Base-by-base conservation (phyloP, 768 basidiomycete species). In the Mycena venus region DNA sequence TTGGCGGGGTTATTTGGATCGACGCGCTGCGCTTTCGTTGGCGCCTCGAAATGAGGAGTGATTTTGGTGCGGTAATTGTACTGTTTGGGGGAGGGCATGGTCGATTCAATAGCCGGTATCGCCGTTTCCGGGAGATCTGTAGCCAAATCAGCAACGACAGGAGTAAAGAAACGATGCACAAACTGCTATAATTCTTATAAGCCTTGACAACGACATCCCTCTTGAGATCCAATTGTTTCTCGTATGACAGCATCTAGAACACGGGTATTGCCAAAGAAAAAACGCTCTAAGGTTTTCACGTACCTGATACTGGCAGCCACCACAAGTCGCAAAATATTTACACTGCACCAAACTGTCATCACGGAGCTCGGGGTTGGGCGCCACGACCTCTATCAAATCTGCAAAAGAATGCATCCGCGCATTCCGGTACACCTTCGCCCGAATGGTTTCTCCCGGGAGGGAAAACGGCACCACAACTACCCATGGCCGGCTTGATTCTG, bases 1-100 rank as follows among this genome's bases (percentile, higher is more conserved):
- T 72, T 78, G 23, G 76, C 69, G 4, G 75, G 66, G 19, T 70
- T 73, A 0, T 79, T 78, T 19, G 77, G 51, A 44, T 72, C 62
- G 25, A 49, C 55, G 19, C 75, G 67, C 76, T 78, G 68, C 4
- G 29, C 59, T 55, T 80, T 74, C 87, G 91, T 1, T 90, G 96
- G 92, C 0, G 92, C 89, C 27, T 97, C 95, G 74, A 99, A 99
- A 81, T 99, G 98, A 0, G 98, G 98, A 0, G 98, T 99, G 65
- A 99, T 92, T 85, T 99, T 99, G 2, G 98, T 99, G 36, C 98
- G 91, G 82, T 99, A 99, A 63, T 89, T 91, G 81, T 98, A 99
- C 66, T 97, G 92, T 60, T 95, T 86, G 0, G 98, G 98, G 0
- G 95, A 96, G n/a, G 91, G 90, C 9, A 96, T 91, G 0, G 97